phyloP scores from a whole-genome alignment of 495 filamentous ascomycete species.

The Xylaria curta region DNA sequence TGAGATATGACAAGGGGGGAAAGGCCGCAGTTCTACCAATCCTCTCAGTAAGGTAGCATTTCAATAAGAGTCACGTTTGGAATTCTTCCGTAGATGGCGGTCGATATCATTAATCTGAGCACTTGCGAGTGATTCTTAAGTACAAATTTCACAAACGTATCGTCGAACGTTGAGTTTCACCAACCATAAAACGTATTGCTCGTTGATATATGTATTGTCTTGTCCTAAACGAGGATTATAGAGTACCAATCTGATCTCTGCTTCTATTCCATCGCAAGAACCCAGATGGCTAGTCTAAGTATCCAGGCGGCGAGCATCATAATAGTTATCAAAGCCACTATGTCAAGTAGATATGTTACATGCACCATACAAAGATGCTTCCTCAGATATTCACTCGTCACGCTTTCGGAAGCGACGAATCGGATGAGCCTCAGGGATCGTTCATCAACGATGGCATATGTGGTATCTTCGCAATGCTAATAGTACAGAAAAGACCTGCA shows the following conservation, averaged over 20 bases:
- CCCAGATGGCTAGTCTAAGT: not conserved
- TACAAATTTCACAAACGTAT: constrained; percentile 12
- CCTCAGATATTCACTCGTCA: not conserved
- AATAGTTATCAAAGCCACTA: not conserved
- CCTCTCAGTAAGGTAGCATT: too few relatives aligned
- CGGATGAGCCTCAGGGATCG: not conserved
- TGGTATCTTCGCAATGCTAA: constrained; percentile 19
- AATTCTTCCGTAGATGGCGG: constrained; percentile 34
- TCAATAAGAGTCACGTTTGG: constrained; percentile 3
- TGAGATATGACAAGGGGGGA: not conserved
- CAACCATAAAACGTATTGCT: too few relatives aligned
- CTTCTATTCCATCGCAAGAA: not conserved
- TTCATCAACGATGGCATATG: not conserved
- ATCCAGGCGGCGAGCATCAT: not conserved
- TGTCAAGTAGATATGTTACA: not conserved
- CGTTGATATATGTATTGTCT: not conserved
- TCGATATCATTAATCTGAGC: constrained; percentile 36
- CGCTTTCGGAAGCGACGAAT: not conserved
- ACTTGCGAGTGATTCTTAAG: constrained; percentile 35
- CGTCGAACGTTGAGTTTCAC: constrained; percentile 21
- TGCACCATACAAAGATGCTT: not conserved
- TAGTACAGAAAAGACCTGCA: not conserved
- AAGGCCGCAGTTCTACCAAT: too few relatives aligned
- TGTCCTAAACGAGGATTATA: not conserved
- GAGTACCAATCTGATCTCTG: not conserved